Evolutionary conservation across 2,329 filamentous ascomycete species (phyloP).

Genomic region (Arthrobotrys musiformis): DNA sequence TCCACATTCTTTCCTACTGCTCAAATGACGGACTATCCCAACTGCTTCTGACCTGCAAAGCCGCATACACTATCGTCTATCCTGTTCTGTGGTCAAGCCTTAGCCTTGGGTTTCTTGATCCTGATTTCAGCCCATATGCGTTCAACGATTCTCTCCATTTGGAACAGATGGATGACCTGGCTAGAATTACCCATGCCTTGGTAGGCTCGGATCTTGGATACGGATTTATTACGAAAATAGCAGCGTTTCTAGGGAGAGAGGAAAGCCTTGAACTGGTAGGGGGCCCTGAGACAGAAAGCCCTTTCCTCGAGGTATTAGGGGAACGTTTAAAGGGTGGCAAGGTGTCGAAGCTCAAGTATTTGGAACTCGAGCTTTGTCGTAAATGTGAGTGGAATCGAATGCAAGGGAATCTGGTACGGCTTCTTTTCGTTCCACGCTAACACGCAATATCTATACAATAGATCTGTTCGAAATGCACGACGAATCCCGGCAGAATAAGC

Average conservation of each 20-base stretch:
- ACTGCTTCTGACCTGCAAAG: not conserved
- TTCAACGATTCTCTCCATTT: too few relatives aligned
- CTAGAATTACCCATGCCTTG: too few relatives aligned
- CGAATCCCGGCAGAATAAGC: not conserved
- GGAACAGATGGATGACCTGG: too few relatives aligned
- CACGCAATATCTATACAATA: too few relatives aligned
- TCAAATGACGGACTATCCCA: not conserved
- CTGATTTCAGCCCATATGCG: too few relatives aligned
- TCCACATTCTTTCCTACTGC: not conserved
- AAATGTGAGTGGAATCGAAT: not conserved
- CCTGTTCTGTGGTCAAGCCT: not conserved
- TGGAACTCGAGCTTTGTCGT: not conserved
- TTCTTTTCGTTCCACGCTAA: too few relatives aligned
- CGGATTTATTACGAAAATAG: too few relatives aligned
- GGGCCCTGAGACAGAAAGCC: not conserved
- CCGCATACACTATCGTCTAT: not conserved
- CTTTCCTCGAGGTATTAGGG: not conserved
- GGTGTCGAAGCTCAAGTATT: not conserved
- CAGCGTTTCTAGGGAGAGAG: too few relatives aligned
- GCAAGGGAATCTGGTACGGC: too few relatives aligned
- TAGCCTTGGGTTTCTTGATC: not conserved
- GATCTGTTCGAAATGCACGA: not conserved
- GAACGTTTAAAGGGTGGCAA: too few relatives aligned
- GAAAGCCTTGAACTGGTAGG: not conserved
- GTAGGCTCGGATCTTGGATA: too few relatives aligned